Conservation (phyloP, 2,329 filamentous ascomycete species). For the Apiospora arundinis region DNA sequence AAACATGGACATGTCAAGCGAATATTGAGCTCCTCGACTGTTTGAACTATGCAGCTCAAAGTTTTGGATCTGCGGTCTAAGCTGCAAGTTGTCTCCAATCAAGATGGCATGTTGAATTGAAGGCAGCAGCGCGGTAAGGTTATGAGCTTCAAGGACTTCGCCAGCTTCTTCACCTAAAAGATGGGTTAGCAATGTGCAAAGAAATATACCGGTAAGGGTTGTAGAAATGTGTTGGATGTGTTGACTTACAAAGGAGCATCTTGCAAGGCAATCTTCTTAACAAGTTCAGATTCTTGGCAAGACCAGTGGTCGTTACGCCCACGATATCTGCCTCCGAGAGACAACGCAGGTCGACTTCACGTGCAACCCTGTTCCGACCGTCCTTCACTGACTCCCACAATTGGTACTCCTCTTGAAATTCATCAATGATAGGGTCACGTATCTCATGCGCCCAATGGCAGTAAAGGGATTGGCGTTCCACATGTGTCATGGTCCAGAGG, state of each 20-base stretch:
- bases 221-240: neutral
- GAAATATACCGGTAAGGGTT: too few relatives aligned
- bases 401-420: constrained; percentile 22
- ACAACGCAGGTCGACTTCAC: constrained; percentile 45
- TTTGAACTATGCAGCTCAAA: constrained; percentile 60
- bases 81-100: constrained; percentile 69
- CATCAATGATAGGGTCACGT: constrained; percentile 29
- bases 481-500: constrained; percentile 31
- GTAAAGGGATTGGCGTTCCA: constrained; percentile 37
- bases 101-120: constrained; percentile 66
- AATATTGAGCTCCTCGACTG: constrained; percentile 52
- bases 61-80: constrained; percentile 64
- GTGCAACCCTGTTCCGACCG: constrained; percentile 30
- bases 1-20: constrained; percentile 66
- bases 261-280: constrained; percentile 58
- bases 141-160: constrained; percentile 70
- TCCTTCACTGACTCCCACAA: constrained; percentile 28
- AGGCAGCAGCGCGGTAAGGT: constrained; percentile 64
- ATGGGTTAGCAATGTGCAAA: neutral
- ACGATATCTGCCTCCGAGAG: constrained; percentile 54
- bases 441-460: constrained; percentile 39
- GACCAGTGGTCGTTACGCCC: constrained; percentile 65
- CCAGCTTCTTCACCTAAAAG: constrained; percentile 65
- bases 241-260: constrained; percentile 56
- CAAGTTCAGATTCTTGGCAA: constrained; percentile 57